phyloP scores from a whole-genome alignment of 176 grass and related monocot species.

The Ensete ventricosum region DNA sequence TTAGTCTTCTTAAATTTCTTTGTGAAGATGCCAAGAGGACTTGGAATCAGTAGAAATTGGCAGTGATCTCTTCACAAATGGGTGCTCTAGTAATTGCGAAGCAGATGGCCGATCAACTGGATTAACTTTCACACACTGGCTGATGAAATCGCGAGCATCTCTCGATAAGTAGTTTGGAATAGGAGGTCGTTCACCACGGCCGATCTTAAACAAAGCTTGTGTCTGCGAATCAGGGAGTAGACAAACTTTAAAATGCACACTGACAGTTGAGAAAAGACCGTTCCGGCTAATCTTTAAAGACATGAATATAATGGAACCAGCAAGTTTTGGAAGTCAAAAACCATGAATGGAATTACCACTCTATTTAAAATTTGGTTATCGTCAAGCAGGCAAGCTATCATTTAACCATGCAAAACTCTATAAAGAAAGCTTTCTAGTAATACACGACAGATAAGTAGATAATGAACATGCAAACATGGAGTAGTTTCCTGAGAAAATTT shows the following conservation, averaged over 20 bases:
- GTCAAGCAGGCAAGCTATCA: too few species aligned
- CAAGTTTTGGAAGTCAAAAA: too few species aligned
- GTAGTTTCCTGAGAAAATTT: too few species aligned
- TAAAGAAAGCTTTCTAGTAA: too few species aligned
- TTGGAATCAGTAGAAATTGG: slow-evolving; percentile 6
- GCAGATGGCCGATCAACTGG: slow-evolving; percentile 60
- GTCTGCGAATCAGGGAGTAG: slow-evolving; percentile 34
- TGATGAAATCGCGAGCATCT: slow-evolving; percentile 77
- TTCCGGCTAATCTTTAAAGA: not conserved
- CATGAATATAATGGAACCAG: too few species aligned
- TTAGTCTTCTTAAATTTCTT: too few species aligned
- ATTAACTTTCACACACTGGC: slow-evolving; percentile 48
- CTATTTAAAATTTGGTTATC: too few species aligned
- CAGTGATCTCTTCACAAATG: slow-evolving; percentile 50
- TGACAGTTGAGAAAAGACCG: too few species aligned
- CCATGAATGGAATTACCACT: too few species aligned
- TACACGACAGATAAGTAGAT: too few species aligned
- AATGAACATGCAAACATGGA: too few species aligned
- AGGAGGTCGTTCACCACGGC: slow-evolving; percentile 50
- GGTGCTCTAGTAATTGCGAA: slow-evolving; percentile 51
- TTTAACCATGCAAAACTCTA: too few species aligned
- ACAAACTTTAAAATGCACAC: not conserved
- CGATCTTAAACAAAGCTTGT: slow-evolving; percentile 71
- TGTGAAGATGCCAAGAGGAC: not conserved
- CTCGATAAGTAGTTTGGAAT: slow-evolving; percentile 49